These are phyloP conservation scores for Termitomyces sp. DNA, from an alignment of 768 basidiomycete species.

Conservation along the genomic window DNA sequence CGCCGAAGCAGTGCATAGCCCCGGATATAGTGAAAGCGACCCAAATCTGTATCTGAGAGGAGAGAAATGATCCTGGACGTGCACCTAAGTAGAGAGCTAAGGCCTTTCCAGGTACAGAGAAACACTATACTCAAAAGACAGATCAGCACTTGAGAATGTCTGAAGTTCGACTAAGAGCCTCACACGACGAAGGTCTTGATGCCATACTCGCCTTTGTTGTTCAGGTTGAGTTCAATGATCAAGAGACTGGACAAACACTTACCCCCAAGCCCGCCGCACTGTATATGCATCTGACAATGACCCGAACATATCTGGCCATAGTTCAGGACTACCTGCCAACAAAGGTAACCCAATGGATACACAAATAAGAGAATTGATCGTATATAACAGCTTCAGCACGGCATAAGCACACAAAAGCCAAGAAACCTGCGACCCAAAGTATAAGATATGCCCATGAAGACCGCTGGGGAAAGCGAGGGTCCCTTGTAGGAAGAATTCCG, in stretches of 20 bases:
- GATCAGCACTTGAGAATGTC: neutral
- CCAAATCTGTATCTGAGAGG: neutral
- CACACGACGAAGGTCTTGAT: slow-evolving; percentile 4
- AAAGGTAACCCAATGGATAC: neutral
- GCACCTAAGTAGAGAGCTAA: neutral
- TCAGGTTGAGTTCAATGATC: no score
- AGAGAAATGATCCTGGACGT: neutral
- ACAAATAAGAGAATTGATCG: neutral
- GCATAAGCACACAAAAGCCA: neutral
- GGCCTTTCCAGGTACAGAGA: neutral
- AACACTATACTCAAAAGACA: neutral
- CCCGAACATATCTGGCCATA: slow-evolving; percentile 1
- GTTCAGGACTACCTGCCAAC: neutral
- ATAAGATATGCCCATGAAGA: neutral
- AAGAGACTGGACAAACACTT: neutral
- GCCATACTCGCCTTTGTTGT: slow-evolving; percentile 1
- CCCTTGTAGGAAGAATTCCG: slow-evolving; percentile 1
- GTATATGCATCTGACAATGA: neutral
- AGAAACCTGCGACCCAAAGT: neutral
- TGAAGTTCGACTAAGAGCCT: neutral
- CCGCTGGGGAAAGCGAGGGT: neutral
- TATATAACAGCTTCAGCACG: neutral
- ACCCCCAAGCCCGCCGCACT: slow-evolving; percentile 1
- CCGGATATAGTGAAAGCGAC: neutral
- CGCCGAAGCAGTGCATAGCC: slow-evolving; percentile 1